Evolutionary conservation across 805 yeast genomes (phyloP).

Genomic region (Kodamaea fukazawae): DNA sequence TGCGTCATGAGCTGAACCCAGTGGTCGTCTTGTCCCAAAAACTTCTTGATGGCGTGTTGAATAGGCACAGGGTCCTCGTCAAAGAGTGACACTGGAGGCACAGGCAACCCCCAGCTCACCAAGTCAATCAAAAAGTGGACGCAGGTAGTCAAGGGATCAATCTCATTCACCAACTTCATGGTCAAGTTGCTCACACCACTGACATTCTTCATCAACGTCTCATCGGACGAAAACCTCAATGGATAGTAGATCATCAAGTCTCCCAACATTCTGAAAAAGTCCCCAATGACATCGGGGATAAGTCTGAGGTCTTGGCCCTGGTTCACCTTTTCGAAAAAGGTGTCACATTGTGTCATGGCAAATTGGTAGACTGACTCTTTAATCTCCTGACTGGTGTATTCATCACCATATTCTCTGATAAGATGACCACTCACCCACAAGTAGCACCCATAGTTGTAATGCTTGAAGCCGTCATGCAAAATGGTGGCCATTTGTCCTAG

Average conservation of each 20-base stretch:
- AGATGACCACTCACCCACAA: conserved; percentile 87
- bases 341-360: conserved; percentile 60
- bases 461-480: conserved; percentile 66
- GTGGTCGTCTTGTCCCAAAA: conserved; percentile 41
- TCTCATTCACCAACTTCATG: conserved; percentile 53
- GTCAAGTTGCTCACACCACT: conserved; percentile 59
- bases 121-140: conserved; percentile 80
- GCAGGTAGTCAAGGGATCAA: conserved; percentile 66
- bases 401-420: conserved; percentile 65
- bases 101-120: conserved; percentile 76
- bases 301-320: conserved; percentile 31
- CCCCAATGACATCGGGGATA: conserved; percentile 75
- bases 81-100: conserved; percentile 74
- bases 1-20: conserved; percentile 58
- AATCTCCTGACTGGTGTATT: conserved; percentile 42
- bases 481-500: conserved; percentile 63
- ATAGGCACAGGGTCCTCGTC: conserved; percentile 43
- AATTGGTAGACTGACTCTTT: conserved; percentile 70
- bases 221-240: conserved; percentile 43
- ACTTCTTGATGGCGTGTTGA: conserved; percentile 24
- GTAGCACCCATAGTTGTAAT: conserved; percentile 74
- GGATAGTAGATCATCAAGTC: conserved; percentile 79
- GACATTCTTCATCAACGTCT: conserved; percentile 48
- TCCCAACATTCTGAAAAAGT: conserved; percentile 75
- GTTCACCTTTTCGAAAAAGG: conserved; percentile 44